These are phyloP conservation scores for Aureobasidium pullulans DNA, from an alignment of 2,329 filamentous ascomycete genomes.

Conservation along the genomic window DNA sequence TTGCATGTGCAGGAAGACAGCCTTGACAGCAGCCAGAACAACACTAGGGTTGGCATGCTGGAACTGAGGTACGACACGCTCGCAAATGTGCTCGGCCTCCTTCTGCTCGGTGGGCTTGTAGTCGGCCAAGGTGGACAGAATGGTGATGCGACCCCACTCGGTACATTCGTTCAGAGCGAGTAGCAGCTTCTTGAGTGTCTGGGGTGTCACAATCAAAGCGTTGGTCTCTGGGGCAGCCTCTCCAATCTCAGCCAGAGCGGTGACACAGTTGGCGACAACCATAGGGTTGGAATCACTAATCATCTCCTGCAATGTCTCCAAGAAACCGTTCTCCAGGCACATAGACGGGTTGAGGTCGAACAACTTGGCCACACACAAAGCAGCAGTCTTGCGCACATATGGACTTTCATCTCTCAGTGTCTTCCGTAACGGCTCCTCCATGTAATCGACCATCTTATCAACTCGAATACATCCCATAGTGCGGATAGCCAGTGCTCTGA, in stretches of 20 bases:
- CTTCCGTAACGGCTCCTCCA: constrained; percentile 96
- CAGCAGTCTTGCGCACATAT: constrained; percentile 96
- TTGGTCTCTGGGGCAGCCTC: constrained; percentile 87
- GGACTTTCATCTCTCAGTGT: constrained; percentile 95
- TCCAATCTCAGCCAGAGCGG: constrained; percentile 82
- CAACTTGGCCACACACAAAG: constrained; percentile 94
- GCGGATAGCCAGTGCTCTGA: constrained; percentile 87
- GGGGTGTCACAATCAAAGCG: constrained; percentile 73
- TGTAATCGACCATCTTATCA: constrained; percentile 99
- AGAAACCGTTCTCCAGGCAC: constrained; percentile 94
- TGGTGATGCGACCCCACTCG: constrained; percentile 94
- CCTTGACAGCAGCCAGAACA: constrained; percentile 93
- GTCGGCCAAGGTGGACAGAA: constrained; percentile 80
- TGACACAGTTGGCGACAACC: constrained; percentile 97
- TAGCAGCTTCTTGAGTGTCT: constrained; percentile 86
- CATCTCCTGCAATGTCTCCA: constrained; percentile 88
- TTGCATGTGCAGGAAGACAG: constrained; percentile 94
- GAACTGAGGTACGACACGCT: constrained; percentile 91
- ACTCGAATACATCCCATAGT: constrained; percentile 99
- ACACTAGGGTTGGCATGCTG: constrained; percentile 98
- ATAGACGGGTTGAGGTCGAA: constrained; percentile 89
- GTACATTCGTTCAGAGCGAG: constrained; percentile 97
- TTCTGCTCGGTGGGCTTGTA: constrained; percentile 84
- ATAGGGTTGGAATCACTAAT: constrained; percentile 97
- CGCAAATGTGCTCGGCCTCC: constrained; percentile 96